Percentiles rank a stretch among this genome's conserved stretches.
Evolutionary conservation across 192 early-diverging fungal genomes (phyloP).

Genomic region (Coemansia sp.): DNA sequence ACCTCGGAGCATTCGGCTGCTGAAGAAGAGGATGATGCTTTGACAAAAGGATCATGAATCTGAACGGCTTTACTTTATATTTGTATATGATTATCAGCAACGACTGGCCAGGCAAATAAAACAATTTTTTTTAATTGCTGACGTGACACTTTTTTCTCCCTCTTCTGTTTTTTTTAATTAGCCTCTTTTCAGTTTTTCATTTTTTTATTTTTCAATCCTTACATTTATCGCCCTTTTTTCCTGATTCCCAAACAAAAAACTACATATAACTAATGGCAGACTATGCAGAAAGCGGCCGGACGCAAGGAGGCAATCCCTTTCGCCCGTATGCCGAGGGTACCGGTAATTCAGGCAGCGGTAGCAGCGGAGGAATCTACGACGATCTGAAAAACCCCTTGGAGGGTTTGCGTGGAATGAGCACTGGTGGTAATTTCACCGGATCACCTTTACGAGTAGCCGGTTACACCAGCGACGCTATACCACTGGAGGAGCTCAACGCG

Average conservation of each 20-base stretch:
- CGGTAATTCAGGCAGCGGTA: background rate
- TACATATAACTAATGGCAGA: conserved; percentile 28
- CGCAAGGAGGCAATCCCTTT: conserved; percentile 22
- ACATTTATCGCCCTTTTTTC: background rate
- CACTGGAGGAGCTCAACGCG: conserved; percentile 16
- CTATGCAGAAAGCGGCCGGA: conserved; percentile 19
- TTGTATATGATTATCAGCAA: background rate
- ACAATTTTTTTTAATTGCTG: too few species aligned
- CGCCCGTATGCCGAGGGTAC: conserved; percentile 46
- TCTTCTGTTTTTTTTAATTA: too few species aligned
- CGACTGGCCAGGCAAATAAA: too few species aligned
- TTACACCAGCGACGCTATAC: conserved; percentile 1
- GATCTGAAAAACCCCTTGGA: conserved; percentile 43
- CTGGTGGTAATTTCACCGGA: background rate
- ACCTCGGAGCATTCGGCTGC: too few species aligned
- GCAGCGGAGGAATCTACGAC: conserved; percentile 20
- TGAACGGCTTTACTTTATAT: background rate
- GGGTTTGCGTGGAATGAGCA: conserved; percentile 21
- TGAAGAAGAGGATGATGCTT: too few species aligned
- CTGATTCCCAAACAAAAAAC: background rate
- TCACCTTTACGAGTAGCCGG: conserved; percentile 17
- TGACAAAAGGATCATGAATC: too few species aligned
- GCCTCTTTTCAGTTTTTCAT: background rate
- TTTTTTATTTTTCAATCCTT: too few species aligned
- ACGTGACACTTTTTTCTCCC: too few species aligned